phyloP scores from a whole-genome alignment of 371 early-diverging fungal species.

The Lichtheimia hyalospora region DNA sequence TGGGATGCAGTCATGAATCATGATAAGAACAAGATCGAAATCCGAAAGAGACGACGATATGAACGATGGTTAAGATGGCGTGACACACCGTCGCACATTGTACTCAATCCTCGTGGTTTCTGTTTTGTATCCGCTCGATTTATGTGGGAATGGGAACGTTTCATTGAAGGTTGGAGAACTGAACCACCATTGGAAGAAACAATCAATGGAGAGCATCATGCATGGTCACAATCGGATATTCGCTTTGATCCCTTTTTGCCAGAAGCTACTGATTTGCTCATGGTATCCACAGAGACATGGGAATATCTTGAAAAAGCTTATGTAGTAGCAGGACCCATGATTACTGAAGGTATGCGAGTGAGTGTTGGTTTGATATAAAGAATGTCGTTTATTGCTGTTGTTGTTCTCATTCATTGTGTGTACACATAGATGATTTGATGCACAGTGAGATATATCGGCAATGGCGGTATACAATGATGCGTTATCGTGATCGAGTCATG shows the following conservation, averaged over 20 bases:
- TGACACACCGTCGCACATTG: constrained; percentile 25
- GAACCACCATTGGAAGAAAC: constrained; percentile 8
- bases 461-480: constrained; percentile 11
- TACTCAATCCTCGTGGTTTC: constrained; percentile 4
- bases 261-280: constrained; percentile 20
- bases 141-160: constrained; percentile 35
- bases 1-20: constrained; percentile 10
- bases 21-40: background rate
- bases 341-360: constrained; percentile 34
- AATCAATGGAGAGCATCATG: constrained; percentile 9
- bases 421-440: constrained; percentile 13
- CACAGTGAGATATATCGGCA: constrained; percentile 10
- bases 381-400: background rate
- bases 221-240: background rate
- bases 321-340: constrained; percentile 13
- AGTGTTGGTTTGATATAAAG: background rate
- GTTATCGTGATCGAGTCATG: constrained; percentile 15
- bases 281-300: constrained; percentile 33
- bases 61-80: constrained; percentile 28
- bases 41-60: constrained; percentile 11
- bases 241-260: constrained; percentile 15
- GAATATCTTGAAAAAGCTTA: constrained; percentile 20
- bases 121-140: constrained; percentile 27
- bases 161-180: constrained; percentile 31
- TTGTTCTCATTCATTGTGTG: background rate